Base-by-base conservation (phyloP, 306 rosid genomes). In the Trifolium subterraneum region DNA sequence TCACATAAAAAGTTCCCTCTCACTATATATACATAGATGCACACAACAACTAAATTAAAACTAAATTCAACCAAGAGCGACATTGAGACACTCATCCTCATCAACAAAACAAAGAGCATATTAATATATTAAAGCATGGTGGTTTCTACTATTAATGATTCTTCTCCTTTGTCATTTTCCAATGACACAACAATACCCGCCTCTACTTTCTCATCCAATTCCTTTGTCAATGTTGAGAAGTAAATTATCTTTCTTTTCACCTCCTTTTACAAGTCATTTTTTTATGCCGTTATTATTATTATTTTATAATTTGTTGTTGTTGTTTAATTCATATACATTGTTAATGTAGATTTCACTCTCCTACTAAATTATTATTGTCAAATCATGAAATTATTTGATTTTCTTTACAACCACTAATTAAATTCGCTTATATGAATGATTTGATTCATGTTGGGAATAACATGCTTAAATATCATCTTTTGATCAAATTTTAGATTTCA, bases 141-240 rank as follows among this genome's bases (percentile, higher is more conserved):
- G 77, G 74, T 64, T 2, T 35, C 29, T 1, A 78, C 38, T 33
- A 12, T 44, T 25, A 15, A 63, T 25, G 39, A 4, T 45, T 4
- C 68, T 33, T 45, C 61, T 60, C 54, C 78, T 55, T 44, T 64
- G 25, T 27, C 71, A 6, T 52, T 51, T 4, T 58, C 70, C 54
- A 79, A 80, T 71, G 80, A 61, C 71, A 31, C 60, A 61, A 29
- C n/a, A 15, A 13, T 15, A 14, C 20, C 77, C 47, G 44, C n/a
- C 18, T 4, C 59, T 31, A 63, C 10, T 13, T 11, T 20, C 54
- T 65, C 81, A 1, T 36, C 66, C 3, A 45, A 45, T n/a, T 66
- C 82, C 63, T 20, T 83, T 64, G 35, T 91, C 54, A 79, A 82
- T 73, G 86, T 91, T 3, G 93, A 86, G 2, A 85, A 59, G 94